phyloP scores from a whole-genome alignment of 2,329 filamentous ascomycete species.

The Lachnellula arida region DNA sequence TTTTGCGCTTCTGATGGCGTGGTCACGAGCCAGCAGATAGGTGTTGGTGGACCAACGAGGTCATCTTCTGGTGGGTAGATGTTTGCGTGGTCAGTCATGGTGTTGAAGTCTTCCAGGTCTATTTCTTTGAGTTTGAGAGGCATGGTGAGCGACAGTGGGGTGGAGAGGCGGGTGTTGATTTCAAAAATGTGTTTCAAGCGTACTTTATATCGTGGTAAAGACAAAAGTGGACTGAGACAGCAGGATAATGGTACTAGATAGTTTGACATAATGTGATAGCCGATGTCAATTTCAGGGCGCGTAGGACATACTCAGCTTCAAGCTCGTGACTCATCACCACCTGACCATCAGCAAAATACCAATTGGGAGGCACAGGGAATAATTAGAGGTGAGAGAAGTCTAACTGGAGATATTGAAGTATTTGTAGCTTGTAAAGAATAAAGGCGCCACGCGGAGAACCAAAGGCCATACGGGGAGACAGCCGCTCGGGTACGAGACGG shows the following conservation, averaged over 20 bases:
- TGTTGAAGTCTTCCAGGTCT: conserved; percentile 9
- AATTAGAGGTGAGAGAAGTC: too few species aligned
- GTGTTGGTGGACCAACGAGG: conserved; percentile 10
- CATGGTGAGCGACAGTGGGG: background rate
- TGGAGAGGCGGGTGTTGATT: background rate
- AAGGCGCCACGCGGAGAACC: background rate
- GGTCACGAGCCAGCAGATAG: conserved; percentile 9
- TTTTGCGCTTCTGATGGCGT: conserved; percentile 5
- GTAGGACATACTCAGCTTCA: too few species aligned
- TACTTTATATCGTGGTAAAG: too few species aligned
- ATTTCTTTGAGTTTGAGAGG: conserved; percentile 5
- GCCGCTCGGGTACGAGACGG: conserved; percentile 1
- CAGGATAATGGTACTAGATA: too few species aligned
- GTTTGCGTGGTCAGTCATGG: conserved; percentile 7
- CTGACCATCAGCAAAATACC: too few species aligned
- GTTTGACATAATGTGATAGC: too few species aligned
- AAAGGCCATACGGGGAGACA: background rate
- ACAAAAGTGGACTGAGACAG: too few species aligned
- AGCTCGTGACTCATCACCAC: too few species aligned
- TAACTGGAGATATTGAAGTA: too few species aligned
- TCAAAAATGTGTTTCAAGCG: background rate
- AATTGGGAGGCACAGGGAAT: too few species aligned
- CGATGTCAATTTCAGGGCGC: too few species aligned
- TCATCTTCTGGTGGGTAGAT: conserved; percentile 12
- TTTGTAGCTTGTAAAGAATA: conserved; percentile 3